Conservation (phyloP, 208 protist species). For the Leishmania tarentolae region DNA sequence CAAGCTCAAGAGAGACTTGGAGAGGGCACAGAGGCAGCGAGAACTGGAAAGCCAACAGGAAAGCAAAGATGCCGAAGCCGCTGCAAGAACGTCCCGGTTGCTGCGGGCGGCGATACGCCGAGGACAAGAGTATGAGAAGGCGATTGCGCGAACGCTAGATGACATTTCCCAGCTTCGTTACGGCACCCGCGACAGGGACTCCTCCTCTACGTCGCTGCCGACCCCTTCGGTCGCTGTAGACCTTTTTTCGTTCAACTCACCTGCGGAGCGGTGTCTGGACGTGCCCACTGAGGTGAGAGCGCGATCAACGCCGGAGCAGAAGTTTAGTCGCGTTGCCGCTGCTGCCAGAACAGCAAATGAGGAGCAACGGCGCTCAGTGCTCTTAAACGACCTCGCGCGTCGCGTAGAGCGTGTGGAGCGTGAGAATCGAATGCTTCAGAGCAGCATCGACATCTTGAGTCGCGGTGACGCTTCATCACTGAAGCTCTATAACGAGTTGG, state of each 20-base stretch:
- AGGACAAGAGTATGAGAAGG: conserved; percentile 2
- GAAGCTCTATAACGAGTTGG: conserved; percentile 8
- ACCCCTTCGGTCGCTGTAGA: not conserved
- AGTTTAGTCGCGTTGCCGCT: not conserved
- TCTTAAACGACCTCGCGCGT: not conserved
- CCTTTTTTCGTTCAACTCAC: not conserved
- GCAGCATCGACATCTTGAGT: conserved; percentile 10
- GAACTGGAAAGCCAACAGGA: not conserved
- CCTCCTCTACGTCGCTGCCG: not conserved
- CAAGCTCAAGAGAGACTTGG: not conserved
- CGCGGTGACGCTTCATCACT: conserved; percentile 18
- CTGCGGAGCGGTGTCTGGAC: not conserved
- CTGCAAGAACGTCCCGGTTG: conserved; percentile 1
- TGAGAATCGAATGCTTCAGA: conserved; percentile 19
- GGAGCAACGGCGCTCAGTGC: conserved; percentile 1
- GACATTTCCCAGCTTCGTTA: conserved; percentile 4
- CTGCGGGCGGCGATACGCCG: conserved; percentile 4
- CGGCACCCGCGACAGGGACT: not conserved
- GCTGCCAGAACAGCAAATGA: conserved; percentile 4
- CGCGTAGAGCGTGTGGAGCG: conserved; percentile 15
- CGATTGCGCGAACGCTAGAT: not conserved
- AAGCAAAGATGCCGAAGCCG: not conserved
- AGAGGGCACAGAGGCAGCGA: not conserved
- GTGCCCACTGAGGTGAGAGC: not conserved
- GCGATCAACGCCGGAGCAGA: not conserved